These are phyloP conservation scores for Batrachochytrium dendrobatidis DNA, from an alignment of 371 early-diverging fungal species.

Conservation along the genomic window DNA sequence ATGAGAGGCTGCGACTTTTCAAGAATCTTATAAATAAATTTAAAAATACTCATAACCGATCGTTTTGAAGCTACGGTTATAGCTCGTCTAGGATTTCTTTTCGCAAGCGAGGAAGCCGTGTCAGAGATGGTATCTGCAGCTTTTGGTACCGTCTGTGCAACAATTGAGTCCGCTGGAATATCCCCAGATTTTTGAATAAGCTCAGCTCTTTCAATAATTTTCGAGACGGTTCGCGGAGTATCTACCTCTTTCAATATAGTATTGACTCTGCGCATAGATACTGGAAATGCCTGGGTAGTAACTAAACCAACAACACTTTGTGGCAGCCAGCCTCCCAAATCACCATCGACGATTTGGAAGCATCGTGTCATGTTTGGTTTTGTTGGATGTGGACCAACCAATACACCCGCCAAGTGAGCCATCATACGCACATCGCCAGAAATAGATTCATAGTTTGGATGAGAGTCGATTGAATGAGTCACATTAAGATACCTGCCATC, in stretches of 20 bases:
- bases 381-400: conserved; percentile 25
- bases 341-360: conserved; percentile 34
- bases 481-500: conserved; percentile 32
- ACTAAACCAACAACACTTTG: conserved; percentile 25
- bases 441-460: conserved; percentile 13
- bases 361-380: conserved; percentile 12
- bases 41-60: neutral
- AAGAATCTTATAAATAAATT: conserved; percentile 4
- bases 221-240: conserved; percentile 7
- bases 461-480: conserved; percentile 27
- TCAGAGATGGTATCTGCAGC: too few species aligned
- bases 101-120: too few species aligned
- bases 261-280: conserved; percentile 23
- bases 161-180: too few species aligned
- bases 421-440: conserved; percentile 30
- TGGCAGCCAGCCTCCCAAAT: conserved; percentile 37
- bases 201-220: conserved; percentile 14
- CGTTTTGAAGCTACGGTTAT: too few species aligned
- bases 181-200: too few species aligned
- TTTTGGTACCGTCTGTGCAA: too few species aligned
- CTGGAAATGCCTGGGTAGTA: conserved; percentile 27
- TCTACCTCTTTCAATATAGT: conserved; percentile 12
- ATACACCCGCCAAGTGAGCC: conserved; percentile 32
- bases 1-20: conserved; percentile 11
- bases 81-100: too few species aligned